Base-by-base conservation (phyloP, 768 basidiomycete species). In the Galerina sulciceps region DNA sequence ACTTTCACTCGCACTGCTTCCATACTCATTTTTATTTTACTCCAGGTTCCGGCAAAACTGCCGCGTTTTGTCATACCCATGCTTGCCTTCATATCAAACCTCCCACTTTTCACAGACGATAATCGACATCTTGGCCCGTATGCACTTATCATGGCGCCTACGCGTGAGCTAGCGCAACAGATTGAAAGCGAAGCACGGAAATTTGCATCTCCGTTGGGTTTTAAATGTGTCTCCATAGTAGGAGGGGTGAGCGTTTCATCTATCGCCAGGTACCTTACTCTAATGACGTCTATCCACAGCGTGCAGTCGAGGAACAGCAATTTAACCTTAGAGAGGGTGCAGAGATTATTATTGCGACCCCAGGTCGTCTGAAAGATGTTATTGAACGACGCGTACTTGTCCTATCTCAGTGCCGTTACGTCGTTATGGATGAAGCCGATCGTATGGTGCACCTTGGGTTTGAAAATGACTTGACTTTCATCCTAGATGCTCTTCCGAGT, bases 391-490 rank as follows among this genome's bases (percentile, higher is more conserved):
- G 91, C 72, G 94, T 99, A 45, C 82, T 99, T 42, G 97, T 99
- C 17, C 83, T 99, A 43, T 91, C 92, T 6, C 97, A 99, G 73
- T 99, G 97, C 73, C 93, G 94, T 2, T 99, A 99, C 69, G 89
- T 99, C 58, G 96, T 99, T 64, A 97, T 99, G 97, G 97, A 99
- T 72, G 97, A 99, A 80, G 97, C 97, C 14, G 97, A 99, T 73
- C 86, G 97, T 51, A 99, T 99, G 97, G 96, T 99, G 60, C 89
- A 96, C 69, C 87, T 99, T 31, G 97, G 97, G 14, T 99, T 99
- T 71, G 97, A 99, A 73, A 85, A 84, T 14, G 96, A 97, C 71
- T 76, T 99, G 45, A 94, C 91, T 22, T 97, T 93, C 73, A 99
- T 99, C 67, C 77, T 99, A 60, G 96, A 99, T 75, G 85, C 93